Evolutionary conservation across 495 filamentous ascomycete genomes (phyloP), one percentile per base, ranked within the genome.

Genomic region (Aspergillus kassunensis): DNA sequence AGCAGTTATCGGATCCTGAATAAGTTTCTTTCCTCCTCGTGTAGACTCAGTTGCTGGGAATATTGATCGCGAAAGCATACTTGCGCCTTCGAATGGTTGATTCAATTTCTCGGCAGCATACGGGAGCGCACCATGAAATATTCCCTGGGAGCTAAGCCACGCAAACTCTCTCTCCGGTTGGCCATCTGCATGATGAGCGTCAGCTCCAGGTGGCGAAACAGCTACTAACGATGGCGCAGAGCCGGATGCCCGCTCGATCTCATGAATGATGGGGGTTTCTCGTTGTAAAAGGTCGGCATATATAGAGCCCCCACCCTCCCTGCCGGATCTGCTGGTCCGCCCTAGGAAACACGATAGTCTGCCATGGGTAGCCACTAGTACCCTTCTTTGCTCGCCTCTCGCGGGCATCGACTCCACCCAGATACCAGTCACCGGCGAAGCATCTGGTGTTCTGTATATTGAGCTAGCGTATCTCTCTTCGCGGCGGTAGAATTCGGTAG

Each of bases 391-490:
- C 56, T 97, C 91, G 0, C 79, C 64, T 41, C 80, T 80, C 33
- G 77, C 76, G 1, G 82, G 78, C 27, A 95, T 69, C 34, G 72
- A 58, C 60, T 97, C 92, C 18, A 85, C 84, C 80, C 86, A 93
- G 19, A 97, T 58, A 11, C 93, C 93, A 13, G 84, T 88, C 24
- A 97, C 78, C 2, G 85, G 77, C 4, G 85, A 80, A 13, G 84
- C 87, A 60, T 95, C 91, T 3, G 81, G 78, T 11, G 85, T 71
- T 60, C 87, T 91, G 63, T 90, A 90, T 50, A 98, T 78, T 6
- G 71, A 71, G 66, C 89, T 89, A 33, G 93, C 69, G 66, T 95
- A 97, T 67, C 87, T 90, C 71, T 97, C 95, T 70, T 97, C 91
- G 62, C 90, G 86, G 46, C 89, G 80, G 67, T 95, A 96, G 69